Percentiles rank a stretch among this genome's conserved stretches.
Evolutionary conservation across 768 basidiomycete genomes (phyloP).

Genomic region (Pleurotus sapidus): DNA sequence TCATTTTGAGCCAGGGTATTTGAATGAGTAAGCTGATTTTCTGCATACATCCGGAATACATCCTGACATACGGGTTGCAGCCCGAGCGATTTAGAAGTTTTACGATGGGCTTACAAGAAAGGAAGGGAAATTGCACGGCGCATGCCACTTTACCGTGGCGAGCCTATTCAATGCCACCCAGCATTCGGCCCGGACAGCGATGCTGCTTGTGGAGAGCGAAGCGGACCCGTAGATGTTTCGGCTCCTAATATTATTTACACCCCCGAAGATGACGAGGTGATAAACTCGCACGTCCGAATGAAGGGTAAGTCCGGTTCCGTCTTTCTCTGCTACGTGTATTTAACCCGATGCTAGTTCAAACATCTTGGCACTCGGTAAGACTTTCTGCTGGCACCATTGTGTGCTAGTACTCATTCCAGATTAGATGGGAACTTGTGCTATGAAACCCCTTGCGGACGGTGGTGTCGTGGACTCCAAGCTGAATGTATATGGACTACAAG

Average conservation of each 20-base stretch:
- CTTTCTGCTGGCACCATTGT: constrained; percentile 8
- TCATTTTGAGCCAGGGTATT: constrained; percentile 43
- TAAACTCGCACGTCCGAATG: not conserved
- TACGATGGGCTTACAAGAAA: constrained; percentile 55
- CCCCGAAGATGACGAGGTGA: constrained; percentile 1
- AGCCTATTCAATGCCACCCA: not conserved
- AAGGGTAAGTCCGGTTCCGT: not conserved
- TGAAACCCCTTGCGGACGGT: constrained; percentile 55
- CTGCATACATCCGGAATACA: not conserved
- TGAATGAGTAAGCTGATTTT: constrained; percentile 35
- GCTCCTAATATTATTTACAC: constrained; percentile 2
- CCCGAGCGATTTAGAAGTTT: constrained; percentile 39
- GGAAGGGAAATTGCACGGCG: constrained; percentile 52
- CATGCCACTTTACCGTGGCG: constrained; percentile 15
- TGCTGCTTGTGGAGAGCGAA: not conserved
- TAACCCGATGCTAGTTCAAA: constrained; percentile 25
- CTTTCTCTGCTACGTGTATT: not conserved
- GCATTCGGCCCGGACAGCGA: not conserved
- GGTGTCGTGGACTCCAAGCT: constrained; percentile 64
- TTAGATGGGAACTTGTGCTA: constrained; percentile 64
- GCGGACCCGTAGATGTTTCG: constrained; percentile 2
- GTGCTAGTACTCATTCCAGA: too few relatives aligned
- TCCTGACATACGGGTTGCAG: constrained; percentile 15
- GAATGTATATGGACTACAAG: constrained; percentile 58
- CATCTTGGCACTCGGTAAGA: constrained; percentile 44